Base-by-base conservation (phyloP, 441 rosid species). In the Gossypium aridum region DNA sequence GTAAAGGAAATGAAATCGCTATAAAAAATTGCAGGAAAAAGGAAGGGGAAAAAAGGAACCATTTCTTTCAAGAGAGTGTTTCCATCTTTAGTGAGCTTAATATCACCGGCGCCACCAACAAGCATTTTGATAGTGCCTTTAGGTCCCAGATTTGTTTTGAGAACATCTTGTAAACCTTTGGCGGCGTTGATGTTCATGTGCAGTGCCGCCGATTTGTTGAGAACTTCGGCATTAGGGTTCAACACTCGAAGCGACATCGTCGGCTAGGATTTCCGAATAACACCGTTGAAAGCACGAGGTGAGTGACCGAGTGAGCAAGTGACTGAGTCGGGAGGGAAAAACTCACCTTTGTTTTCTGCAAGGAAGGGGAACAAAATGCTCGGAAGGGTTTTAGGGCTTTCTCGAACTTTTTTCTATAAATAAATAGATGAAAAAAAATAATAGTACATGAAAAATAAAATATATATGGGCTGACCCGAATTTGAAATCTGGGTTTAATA, bases 141-240 rank as follows among this genome's bases (percentile, higher is more conserved):
- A 16, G 99, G 99, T 54, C 99, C 99, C 78, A 95, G 95, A 80
- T 95, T 95, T 31, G 92, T 76, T 78, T 92, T 95, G 81, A 95
- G 94, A 51, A 66, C 71, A 70, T 96, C 99, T 49, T 93, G 98
- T 71, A 96, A 85, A 54, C 98, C 97, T 84, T 93, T 96, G 71
- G 97, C 98, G 75, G 98, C 97, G 85, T 92, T 93, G 77, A 96
- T 96, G 84, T 89, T 96, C 98, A 96, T 96, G 81, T 96, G 99
- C 61, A 96, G 92, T 71, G 99, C 99, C 75, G 97, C 95, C 64
- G 98, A 92, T 89, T 96, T 96, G 94, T 96, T 93, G 49, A 96
- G 93, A 65, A 93, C 97, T 77, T 96, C 99, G 2, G 99, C 99
- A 81, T 96, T 96, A 66, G 98, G 98, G 82, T 96, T 96, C 88